Evolutionary conservation across 2,329 filamentous ascomycete species (phyloP).

Genomic region (Pseudonectria buxi): DNA sequence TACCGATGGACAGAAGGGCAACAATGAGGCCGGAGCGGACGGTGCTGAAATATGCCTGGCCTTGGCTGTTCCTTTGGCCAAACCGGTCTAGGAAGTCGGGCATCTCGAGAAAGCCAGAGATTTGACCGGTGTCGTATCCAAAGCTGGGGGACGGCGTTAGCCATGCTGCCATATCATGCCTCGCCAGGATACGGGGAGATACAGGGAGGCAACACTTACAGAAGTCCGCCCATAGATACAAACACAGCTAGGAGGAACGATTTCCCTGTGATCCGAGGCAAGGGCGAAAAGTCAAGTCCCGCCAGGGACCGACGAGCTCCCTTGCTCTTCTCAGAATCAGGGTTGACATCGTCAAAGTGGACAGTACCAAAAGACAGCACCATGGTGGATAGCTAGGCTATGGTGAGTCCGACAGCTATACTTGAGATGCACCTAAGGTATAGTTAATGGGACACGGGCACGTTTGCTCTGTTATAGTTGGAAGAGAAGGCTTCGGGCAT

Average conservation of each 20-base stretch:
- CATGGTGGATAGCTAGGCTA: slow-evolving; percentile 11
- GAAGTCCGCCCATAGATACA: slow-evolving; percentile 39
- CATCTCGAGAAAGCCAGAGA: slow-evolving; percentile 53
- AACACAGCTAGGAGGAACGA: slow-evolving; percentile 33
- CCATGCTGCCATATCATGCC: neutral
- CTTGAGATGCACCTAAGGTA: too few relatives aligned
- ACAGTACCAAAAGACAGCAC: slow-evolving; percentile 22
- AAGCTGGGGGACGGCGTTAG: slow-evolving; percentile 19
- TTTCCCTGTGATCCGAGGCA: slow-evolving; percentile 32
- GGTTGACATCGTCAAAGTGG: slow-evolving; percentile 37
- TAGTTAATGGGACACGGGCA: neutral
- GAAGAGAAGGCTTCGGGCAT: too few relatives aligned
- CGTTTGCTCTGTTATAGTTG: too few relatives aligned
- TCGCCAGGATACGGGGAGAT: neutral
- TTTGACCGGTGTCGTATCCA: slow-evolving; percentile 47
- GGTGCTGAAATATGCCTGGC: slow-evolving; percentile 40
- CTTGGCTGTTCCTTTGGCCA: slow-evolving; percentile 33
- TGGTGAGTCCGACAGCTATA: too few relatives aligned
- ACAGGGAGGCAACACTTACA: slow-evolving; percentile 23
- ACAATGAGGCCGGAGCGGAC: slow-evolving; percentile 54
- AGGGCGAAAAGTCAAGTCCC: slow-evolving; percentile 38
- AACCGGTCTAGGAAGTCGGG: slow-evolving; percentile 48
- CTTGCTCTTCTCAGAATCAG: slow-evolving; percentile 30
- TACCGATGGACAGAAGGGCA: slow-evolving; percentile 51
- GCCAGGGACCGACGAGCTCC: slow-evolving; percentile 27